phyloP scores from a whole-genome alignment of 2,329 filamentous ascomycete species.

The Monosporascus ibericus region DNA sequence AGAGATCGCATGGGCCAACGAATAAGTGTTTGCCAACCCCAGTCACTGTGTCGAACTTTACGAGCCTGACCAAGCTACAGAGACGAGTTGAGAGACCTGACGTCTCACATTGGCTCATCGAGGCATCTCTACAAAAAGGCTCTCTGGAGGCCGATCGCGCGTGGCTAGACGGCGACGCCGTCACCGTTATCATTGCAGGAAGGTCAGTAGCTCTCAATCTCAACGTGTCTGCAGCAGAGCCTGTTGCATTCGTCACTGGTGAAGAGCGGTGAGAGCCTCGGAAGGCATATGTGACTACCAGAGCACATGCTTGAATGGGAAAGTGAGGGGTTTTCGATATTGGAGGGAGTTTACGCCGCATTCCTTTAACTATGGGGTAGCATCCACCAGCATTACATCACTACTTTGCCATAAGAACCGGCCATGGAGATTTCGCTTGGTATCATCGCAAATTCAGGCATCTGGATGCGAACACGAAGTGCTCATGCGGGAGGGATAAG shows the following conservation, averaged over 20 bases:
- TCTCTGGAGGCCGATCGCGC: conserved; percentile 6
- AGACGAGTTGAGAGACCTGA: conserved; percentile 4
- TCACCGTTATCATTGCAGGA: conserved; percentile 8
- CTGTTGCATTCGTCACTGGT: not conserved
- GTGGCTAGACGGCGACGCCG: conserved; percentile 8
- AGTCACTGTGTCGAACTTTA: not conserved
- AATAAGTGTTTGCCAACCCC: not conserved
- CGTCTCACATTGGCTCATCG: conserved; percentile 9
- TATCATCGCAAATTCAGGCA: too few relatives aligned
- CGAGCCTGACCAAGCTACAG: conserved; percentile 1
- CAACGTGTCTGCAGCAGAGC: not conserved
- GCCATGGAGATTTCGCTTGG: too few relatives aligned
- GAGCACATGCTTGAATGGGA: too few relatives aligned
- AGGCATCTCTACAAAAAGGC: conserved; percentile 6
- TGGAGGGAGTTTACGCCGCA: too few relatives aligned
- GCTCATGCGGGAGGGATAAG: too few relatives aligned
- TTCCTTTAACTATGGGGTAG: too few relatives aligned
- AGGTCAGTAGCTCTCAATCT: not conserved
- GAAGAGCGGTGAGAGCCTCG: too few relatives aligned
- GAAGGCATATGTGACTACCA: too few relatives aligned
- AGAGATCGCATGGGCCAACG: conserved; percentile 6
- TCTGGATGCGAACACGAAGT: too few relatives aligned
- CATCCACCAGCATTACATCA: too few relatives aligned
- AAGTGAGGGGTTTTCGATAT: too few relatives aligned
- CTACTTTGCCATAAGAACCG: too few relatives aligned